Base-by-base conservation (phyloP, 2,329 filamentous ascomycete genomes). In the Talaromyces sp. region DNA sequence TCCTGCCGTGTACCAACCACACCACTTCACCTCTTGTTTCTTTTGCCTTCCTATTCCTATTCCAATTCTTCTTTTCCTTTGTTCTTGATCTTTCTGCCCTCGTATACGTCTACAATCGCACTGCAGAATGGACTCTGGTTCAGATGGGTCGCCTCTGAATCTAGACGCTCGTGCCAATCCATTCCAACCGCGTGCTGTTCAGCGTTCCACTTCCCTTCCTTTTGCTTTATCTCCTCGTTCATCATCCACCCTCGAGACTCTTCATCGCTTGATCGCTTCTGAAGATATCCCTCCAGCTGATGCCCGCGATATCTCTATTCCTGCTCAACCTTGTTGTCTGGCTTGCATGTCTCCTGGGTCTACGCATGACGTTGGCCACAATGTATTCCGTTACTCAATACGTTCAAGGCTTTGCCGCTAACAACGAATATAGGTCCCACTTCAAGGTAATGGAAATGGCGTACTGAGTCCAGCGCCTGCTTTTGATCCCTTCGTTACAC, bases 401-500 rank as follows among this genome's bases (percentile, higher is more conserved):
- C 19, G 11, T 45, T 2, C 13, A 45, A 25, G 22, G 13, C 22
- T n/a, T n/a, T 3, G 7, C 19, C 15, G 8, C 56, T 59, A 31
- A 59, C 25, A 27, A 8, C 27, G 10, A 3, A n/a, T 36, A 1
- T 70, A 80, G 76, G 69, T 73, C 38, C 68, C 74, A 61, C 68
- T 80, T 13, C 76, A 79, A 68, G 77, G 75, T 17, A 78, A 82
- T 58, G 86, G 86, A 69, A 86, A 83, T 58, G 74, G 81, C 13
- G 72, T 77, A 3, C 78, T 85, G 53, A 83, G 87, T 36, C 73
- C 78, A n/a, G 76, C 77, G n/a, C 72, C 81, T 47, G 75, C 81
- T 5, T 89, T 82, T 70, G 89, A 91, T 74, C 86, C 88, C 2
- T 92, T 91, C 72, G 82, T 84, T 64, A 86, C 90, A 76, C 76